Conservation (phyloP, 139 green algal genomes). For the Chlorokybus atmophyticus region DNA sequence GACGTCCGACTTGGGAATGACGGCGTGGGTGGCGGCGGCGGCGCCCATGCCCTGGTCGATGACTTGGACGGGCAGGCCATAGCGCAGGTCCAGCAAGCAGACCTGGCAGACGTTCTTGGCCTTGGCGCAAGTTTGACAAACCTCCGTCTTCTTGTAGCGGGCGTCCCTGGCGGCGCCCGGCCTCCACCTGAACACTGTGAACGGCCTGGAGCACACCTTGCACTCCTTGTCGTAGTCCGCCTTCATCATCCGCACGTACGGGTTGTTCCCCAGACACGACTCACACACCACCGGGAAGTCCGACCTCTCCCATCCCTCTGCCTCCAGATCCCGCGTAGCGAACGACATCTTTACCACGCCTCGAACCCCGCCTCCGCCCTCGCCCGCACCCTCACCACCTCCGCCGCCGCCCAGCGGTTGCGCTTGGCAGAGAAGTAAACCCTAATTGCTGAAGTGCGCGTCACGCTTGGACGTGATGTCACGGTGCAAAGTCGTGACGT, state of each 20-base stretch:
- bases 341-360: too few relatives aligned
- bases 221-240: slow-evolving; percentile 31
- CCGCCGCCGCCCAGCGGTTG: too few relatives aligned
- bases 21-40: slow-evolving; percentile 37
- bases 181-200: slow-evolving; percentile 35
- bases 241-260: slow-evolving; percentile 91
- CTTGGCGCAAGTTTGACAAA: slow-evolving; percentile 96
- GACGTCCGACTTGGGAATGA: slow-evolving; percentile 67
- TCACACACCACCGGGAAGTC: slow-evolving; percentile 97
- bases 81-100: slow-evolving; percentile 94
- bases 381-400: too few relatives aligned
- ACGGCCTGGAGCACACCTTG: slow-evolving; percentile 32
- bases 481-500: too few relatives aligned
- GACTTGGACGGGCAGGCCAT: slow-evolving; percentile 85
- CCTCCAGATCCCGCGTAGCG: slow-evolving; percentile 68
- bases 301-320: slow-evolving; percentile 76
- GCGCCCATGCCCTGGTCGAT: slow-evolving; percentile 63
- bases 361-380: too few relatives aligned
- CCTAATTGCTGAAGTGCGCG: too few relatives aligned
- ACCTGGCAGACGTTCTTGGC: slow-evolving; percentile 95
- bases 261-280: slow-evolving; percentile 91
- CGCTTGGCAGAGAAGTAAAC: too few relatives aligned
- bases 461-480: too few relatives aligned
- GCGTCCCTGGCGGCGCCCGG: slow-evolving; percentile 32
- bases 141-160: slow-evolving; percentile 91